Conservation (phyloP, 2,329 filamentous ascomycete genomes). For the Cladosporium sp. region DNA sequence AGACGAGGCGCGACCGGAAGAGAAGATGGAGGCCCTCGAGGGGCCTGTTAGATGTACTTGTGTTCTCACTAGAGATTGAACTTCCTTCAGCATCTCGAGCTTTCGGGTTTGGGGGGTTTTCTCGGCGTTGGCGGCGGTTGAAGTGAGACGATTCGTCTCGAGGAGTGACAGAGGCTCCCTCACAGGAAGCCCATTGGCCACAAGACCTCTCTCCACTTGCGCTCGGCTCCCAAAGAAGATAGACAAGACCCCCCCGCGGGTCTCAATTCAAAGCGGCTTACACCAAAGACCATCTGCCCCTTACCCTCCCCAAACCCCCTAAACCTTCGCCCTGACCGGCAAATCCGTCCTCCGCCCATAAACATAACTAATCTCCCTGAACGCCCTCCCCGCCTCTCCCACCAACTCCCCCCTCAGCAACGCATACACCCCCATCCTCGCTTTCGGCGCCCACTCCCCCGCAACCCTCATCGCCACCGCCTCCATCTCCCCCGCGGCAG, state of each 20-base stretch:
- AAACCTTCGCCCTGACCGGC: slow-evolving; percentile 46
- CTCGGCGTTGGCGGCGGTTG: too few relatives aligned
- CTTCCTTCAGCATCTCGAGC: too few relatives aligned
- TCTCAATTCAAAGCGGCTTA: too few relatives aligned
- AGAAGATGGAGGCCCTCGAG: neutral
- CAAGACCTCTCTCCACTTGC: too few relatives aligned
- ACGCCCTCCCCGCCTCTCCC: slow-evolving; percentile 47
- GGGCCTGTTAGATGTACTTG: neutral
- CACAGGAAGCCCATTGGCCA: too few relatives aligned
- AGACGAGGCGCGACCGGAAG: neutral
- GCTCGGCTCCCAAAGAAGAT: too few relatives aligned
- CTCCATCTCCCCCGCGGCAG: slow-evolving; percentile 45
- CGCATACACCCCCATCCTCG: slow-evolving; percentile 47
- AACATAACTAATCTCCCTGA: slow-evolving; percentile 49
- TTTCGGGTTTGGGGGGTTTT: too few relatives aligned
- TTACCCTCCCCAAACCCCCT: neutral
- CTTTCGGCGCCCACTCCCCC: slow-evolving; percentile 36
- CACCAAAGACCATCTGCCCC: neutral
- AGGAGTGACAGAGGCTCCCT: too few relatives aligned
- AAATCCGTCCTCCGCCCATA: slow-evolving; percentile 40
- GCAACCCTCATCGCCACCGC: slow-evolving; percentile 41
- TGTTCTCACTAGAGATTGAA: too few relatives aligned
- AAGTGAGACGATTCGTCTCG: too few relatives aligned
- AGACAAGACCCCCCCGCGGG: too few relatives aligned
- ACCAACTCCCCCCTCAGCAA: slow-evolving; percentile 47